Evolutionary conservation across 257 asterid genomes (phyloP).

Genomic region (Solanum piurae): DNA sequence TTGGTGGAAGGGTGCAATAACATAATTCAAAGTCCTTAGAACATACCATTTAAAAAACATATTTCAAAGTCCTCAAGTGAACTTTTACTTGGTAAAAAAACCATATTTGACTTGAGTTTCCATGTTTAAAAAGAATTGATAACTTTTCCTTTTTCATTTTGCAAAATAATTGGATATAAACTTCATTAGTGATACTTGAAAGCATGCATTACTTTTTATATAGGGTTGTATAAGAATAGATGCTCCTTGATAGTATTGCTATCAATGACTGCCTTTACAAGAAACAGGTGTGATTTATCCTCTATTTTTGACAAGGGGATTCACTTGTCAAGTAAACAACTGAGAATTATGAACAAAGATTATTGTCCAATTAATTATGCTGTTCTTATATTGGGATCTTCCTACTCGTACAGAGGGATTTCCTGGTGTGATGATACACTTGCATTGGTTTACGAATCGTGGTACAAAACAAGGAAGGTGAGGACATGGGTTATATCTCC

Average conservation of each 20-base stretch:
- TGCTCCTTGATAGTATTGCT: not conserved
- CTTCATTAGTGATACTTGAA: not conserved
- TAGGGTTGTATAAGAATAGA: not conserved
- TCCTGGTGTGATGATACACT: constrained; percentile 94
- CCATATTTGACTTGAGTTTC: not conserved
- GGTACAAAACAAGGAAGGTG: constrained; percentile 79
- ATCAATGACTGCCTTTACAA: not conserved
- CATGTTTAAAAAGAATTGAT: not conserved
- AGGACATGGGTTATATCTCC: constrained; percentile 84
- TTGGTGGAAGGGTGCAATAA: not conserved
- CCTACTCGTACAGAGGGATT: constrained; percentile 54
- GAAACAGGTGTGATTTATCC: not conserved
- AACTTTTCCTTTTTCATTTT: not conserved
- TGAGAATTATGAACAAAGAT: not conserved
- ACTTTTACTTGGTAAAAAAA: not conserved
- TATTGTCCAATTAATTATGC: not conserved
- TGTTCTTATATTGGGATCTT: not conserved
- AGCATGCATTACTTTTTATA: not conserved
- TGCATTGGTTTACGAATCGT: constrained; percentile 90
- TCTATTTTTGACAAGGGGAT: not conserved
- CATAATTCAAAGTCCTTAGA: not conserved
- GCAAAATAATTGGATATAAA: not conserved
- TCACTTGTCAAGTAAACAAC: not conserved
- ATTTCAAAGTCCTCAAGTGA: not conserved
- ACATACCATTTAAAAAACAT: not conserved